Base-by-base conservation (phyloP, 2,329 filamentous ascomycete genomes). In the Dryadomyces quercivorus region DNA sequence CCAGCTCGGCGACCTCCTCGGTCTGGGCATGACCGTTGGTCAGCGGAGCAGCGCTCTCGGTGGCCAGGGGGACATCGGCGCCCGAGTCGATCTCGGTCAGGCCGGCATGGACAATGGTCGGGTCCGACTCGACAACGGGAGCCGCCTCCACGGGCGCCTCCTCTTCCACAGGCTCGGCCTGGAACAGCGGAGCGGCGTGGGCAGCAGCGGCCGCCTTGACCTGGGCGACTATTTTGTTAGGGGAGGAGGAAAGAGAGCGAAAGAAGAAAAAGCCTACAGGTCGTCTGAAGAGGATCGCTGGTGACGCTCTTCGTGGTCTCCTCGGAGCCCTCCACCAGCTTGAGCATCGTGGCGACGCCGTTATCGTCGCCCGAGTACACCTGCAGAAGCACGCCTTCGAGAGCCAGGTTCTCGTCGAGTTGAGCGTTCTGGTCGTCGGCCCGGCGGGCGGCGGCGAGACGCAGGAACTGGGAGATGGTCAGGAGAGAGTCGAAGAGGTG, bases 321-420 rank as follows among this genome's bases (percentile, higher is more conserved):
- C 15, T 82, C 75, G 26, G 80, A 76, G 38, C 86, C 87, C 56
- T 88, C 76, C 54, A 90, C 85, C 56, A 94, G 75, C 73, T 87
- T 90, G 64, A 88, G 70, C 71, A 89, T 89, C 55, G 85, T 81
- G 53, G 79, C 72, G 22, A 93, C 86, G 51, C 86, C 88, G 61
- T 73, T 76, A 59, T 86, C 79, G 63, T 92, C 86, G 49, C 88
- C 88, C 48, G 82, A 81, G 69, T 94, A 93, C 36, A 93, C 85
- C 57, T 85, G 78, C 49, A 90, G 75, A 56, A 94, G 75, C 38
- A 88, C 82, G 52, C 87, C 87, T 70, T 94, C 88, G 57, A 93
- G 82, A 40, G 87, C 88, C 69, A 83, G 82, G 69, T 84, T 88
- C 72, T 92, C 86, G 55, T 90, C 86, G 5, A 77, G 68, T 44